Conservation (phyloP, 306 rosid genomes). For the Vigna reflexopilosa region DNA sequence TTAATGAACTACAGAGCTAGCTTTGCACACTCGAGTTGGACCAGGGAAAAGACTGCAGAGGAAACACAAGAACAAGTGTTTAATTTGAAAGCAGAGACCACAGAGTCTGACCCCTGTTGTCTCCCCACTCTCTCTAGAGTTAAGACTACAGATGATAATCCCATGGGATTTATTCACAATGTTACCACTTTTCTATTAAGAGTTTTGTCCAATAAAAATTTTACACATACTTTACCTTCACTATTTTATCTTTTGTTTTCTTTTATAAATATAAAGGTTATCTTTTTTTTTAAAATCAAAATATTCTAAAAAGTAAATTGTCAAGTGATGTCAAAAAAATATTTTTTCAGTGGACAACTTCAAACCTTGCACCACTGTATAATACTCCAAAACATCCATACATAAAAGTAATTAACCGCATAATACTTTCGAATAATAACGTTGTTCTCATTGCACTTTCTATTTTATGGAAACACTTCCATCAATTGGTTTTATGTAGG, state of each 20-base stretch:
- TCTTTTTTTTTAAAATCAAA: too few relatives aligned
- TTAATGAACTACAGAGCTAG: slow-evolving; percentile 22
- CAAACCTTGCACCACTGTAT: neutral
- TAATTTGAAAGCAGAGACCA: slow-evolving; percentile 36
- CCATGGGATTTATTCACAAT: slow-evolving; percentile 1
- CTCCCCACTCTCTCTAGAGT: neutral
- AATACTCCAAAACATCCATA: neutral
- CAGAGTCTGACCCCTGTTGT: slow-evolving; percentile 33
- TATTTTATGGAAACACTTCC: neutral
- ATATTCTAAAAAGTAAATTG: too few relatives aligned
- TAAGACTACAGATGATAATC: neutral
- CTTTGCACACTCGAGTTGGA: slow-evolving; percentile 30
- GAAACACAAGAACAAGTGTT: slow-evolving; percentile 37
- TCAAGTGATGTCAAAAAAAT: too few relatives aligned
- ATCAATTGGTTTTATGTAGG: neutral
- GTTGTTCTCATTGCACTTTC: neutral
- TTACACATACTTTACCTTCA: too few relatives aligned
- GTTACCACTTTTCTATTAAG: neutral
- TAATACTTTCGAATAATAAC: neutral
- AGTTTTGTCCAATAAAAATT: too few relatives aligned
- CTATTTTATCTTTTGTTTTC: too few relatives aligned
- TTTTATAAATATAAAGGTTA: too few relatives aligned
- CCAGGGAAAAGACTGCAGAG: slow-evolving; percentile 16
- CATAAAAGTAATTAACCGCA: neutral
- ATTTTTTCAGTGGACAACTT: neutral